phyloP scores from a whole-genome alignment of 1,284 basidiomycete species.

The Trametes versicolor region DNA sequence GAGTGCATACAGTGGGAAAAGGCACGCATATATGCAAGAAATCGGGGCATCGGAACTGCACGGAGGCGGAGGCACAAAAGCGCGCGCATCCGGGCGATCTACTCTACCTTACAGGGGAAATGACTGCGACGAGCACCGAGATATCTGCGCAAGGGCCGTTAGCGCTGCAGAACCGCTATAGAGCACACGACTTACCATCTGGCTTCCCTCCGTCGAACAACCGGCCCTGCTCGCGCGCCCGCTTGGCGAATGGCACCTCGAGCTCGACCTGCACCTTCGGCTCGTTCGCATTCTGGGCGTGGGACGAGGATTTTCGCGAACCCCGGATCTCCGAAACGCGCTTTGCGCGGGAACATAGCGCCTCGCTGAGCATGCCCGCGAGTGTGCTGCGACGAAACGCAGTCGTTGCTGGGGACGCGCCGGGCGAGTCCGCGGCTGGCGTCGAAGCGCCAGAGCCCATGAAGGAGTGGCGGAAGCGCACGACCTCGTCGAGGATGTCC shows the following conservation, averaged over 20 bases:
- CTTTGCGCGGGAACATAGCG: slow-evolving; percentile 74
- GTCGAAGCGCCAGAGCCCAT: slow-evolving; percentile 28
- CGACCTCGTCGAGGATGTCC: slow-evolving; percentile 91
- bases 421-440: not conserved
- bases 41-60: not conserved
- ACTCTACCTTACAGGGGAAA: slow-evolving; percentile 40
- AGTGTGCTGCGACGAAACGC: slow-evolving; percentile 62
- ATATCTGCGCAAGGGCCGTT: slow-evolving; percentile 57
- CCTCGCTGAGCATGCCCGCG: slow-evolving; percentile 75
- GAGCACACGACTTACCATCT: slow-evolving; percentile 62
- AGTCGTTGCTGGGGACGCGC: slow-evolving; percentile 27
- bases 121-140: slow-evolving; percentile 56
- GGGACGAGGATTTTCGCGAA: slow-evolving; percentile 6
- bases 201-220: slow-evolving; percentile 77
- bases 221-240: slow-evolving; percentile 71
- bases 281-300: slow-evolving; percentile 15
- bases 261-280: slow-evolving; percentile 43
- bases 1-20: not conserved
- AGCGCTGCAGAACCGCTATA: not conserved
- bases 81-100: not conserved
- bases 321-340: slow-evolving; percentile 61
- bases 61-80: not conserved
- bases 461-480: slow-evolving; percentile 66
- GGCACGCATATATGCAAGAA: not conserved
- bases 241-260: slow-evolving; percentile 75